Base-by-base conservation (phyloP, 108 stramenopile species). In the Skeletonema grethae region DNA sequence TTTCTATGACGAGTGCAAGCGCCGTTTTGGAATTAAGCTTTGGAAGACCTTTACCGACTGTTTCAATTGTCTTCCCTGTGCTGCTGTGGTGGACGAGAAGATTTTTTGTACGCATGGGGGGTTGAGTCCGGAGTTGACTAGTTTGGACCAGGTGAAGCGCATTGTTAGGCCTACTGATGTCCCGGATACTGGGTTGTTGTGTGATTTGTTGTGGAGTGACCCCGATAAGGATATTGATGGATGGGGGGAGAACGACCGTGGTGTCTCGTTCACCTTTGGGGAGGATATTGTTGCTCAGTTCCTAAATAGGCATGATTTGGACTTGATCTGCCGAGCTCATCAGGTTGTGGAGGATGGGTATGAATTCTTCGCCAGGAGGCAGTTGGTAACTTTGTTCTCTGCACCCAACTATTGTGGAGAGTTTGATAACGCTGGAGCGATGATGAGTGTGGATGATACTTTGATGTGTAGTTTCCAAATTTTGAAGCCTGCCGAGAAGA, bases 381-480 rank as follows among this genome's bases (percentile, higher is more conserved):
- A 98, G 75, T 88, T 99, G 50, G 99, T 99, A 7, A 99, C 99
- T 3, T 83, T 99, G 64, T 99, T 99, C 76, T 96, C 95, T 36
- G 98, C 98, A 4, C 98, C 98, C 24, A 99, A 99, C 84, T 99
- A 99, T 70, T 99, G 98, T 69, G 98, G 98, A 34, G 98, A 99
- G 86, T 99, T 99, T 71, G 97, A 99, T 69, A 99, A 99, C 66
- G 99, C 99, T 8, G 99, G 99, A 34, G 99, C 98, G 20, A 99
- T 99, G 99, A 99, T 99, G 99, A 97, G 96, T 83, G 99, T 99
- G 57, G 99, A 99, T 75, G 99, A 99, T 63, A 98, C 98, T 1
- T 95, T 99, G 72, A 99, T 99, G 99, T 99, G 99, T 82, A 97
- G 95, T 30, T 99, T 99, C 73, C 99, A 99, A 85, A 99, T 99